Evolutionary conservation across 805 yeast genomes (phyloP), one percentile per base, ranked within the genome.

Genomic region (Candida koratica): DNA sequence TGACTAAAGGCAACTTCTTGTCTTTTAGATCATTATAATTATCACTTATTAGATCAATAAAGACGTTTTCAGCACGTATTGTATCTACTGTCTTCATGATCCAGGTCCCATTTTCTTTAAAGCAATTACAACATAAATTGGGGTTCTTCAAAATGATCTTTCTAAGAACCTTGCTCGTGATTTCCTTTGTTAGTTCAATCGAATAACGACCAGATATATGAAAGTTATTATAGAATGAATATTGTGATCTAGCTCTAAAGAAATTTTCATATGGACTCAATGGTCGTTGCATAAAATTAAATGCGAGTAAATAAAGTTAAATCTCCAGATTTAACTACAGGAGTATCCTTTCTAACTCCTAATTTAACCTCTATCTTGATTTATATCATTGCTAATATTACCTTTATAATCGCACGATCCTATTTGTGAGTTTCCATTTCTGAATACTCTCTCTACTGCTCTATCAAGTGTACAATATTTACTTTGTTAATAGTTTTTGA

Each of bases 111-210:
- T 31, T 44, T n/a, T 48, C 48, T 13, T 28, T 34, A 30, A 51
- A 51, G 7, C 62, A 56, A 31, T 64, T 61, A 39, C 64, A 59
- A 5, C 50, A 43, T 13, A 61, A 45, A 26, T 63, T 46, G 29
- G 52, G 66, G 42, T 65, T 56, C 33, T 65, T 67, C 16, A 65
- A 38, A 3, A 65, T 24, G 1, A 59, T 44, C 32, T 56, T 53
- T 17, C 69, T 45, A 19, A 64, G 45, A 3, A 63, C 67, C 17
- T 43, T 39, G 31, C 42, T 52, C 9, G 62, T 25, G 7, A 37
- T 6, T 12, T 16, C 36, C 6, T 47, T 39, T 1, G 39, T 28
- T 11, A 64, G 25, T 6, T 42, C 37, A 5, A 46, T 45, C 11
- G 59, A 52, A 38, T 61, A 63, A 1, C 58, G 51, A 5, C 55